phyloP scores from a whole-genome alignment of 2,329 filamentous ascomycete genomes.

The Beauveria australis region DNA sequence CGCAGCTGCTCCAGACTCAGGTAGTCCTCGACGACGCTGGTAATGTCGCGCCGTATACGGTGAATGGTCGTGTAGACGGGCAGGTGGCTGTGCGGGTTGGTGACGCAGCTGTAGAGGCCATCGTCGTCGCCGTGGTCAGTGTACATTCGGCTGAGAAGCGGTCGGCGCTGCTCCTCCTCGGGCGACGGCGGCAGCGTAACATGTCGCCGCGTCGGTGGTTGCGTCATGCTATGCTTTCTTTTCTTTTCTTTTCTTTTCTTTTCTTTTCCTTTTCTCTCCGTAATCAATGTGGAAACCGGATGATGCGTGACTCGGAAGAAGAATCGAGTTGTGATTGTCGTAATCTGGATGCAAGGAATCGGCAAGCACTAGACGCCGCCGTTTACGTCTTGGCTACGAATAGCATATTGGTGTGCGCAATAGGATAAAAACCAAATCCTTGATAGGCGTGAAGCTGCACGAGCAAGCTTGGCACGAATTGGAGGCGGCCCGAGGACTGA shows the following conservation, averaged over 20 bases:
- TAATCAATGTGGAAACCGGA: too few relatives aligned
- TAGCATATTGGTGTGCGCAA: background rate
- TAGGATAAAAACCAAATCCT: background rate
- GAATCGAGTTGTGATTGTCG: background rate
- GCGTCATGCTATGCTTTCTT: background rate
- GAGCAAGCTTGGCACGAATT: background rate
- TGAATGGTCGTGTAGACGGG: constrained; percentile 75
- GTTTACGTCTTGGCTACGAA: background rate
- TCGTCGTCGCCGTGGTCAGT: constrained; percentile 23
- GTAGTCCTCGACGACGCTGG: constrained; percentile 54
- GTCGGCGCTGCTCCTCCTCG: constrained; percentile 26
- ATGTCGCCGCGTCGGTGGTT: constrained; percentile 16
- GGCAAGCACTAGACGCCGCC: background rate
- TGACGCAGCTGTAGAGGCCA: constrained; percentile 42
- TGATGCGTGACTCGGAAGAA: too few relatives aligned
- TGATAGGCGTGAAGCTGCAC: background rate
- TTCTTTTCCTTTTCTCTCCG: background rate
- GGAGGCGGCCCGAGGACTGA: background rate
- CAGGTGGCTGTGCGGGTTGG: constrained; percentile 53
- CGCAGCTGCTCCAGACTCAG: constrained; percentile 67
- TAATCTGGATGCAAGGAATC: background rate
- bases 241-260: background rate
- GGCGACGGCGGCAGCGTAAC: constrained; percentile 23
- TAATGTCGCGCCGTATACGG: constrained; percentile 56
- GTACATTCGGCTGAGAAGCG: constrained; percentile 26